Evolutionary conservation across 129 eudicot species (phyloP), one percentile per base, ranked within the genome.

Genomic region (Erigeron canadensis): DNA sequence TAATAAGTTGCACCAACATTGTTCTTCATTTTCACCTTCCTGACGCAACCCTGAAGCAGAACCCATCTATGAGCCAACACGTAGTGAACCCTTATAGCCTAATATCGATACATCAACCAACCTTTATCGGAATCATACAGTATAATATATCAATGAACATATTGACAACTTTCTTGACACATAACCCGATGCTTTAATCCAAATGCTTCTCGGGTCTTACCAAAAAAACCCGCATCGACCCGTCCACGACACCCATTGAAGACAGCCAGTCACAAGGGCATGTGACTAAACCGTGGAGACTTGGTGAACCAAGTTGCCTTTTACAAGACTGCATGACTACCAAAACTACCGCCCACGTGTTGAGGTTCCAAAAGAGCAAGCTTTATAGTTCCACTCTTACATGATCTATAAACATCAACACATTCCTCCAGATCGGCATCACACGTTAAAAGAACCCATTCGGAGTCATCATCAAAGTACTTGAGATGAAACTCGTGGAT

Each of bases 381-480:
- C 83, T 77, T 87, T 55, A 93, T 82, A 6, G 95, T 93, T 41
- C 75, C 80, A 66, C 42, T 75, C 13, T 59, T 57, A 44, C 88
- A 82, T 11, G 87, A 71, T 21, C 75, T 70, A 57, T 83, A 87
- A 22, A 93, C 91, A 51, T 93, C 92, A 5, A 89, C 37, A 55
- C 98, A 93, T 70, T 93, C 98, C 79, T 87, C 92, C 34, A 93
- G 78, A 67, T 93, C 98, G 38, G 82, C 95, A 84, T 89, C 88
- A 55, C 96, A 89, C 5, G 98, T 93, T 44, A 93, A 77, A 57
- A 93, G 73, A 12, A 93, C 95, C 98, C 98, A 93, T 67, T 93
- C 98, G 0, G 84, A 84, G 70, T 93, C 98, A 84, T 93, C 98
- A 45, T 93, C 98, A 65, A 93, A 83, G 84, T 93, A 93, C 72